Percentiles rank a stretch among this genome's conserved stretches.
These are phyloP conservation scores for Daldinia eschscholtzii DNA, from an alignment of 2,329 filamentous ascomycete species.

Conservation along the genomic window DNA sequence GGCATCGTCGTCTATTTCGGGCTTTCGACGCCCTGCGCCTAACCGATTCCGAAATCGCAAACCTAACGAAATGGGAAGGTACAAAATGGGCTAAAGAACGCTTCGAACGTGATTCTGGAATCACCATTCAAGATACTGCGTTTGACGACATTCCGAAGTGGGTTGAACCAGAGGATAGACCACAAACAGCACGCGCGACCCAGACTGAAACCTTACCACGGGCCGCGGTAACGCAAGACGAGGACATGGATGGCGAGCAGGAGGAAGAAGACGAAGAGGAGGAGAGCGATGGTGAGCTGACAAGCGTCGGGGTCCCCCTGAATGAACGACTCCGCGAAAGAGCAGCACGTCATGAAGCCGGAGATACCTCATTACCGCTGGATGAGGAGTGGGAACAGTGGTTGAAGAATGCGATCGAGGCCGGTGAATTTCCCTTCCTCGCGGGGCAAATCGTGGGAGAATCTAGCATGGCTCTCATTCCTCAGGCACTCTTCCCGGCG, in stretches of 20 bases:
- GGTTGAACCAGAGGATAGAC: constrained; percentile 62
- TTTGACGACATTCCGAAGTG: constrained; percentile 75
- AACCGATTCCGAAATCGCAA: constrained; percentile 76
- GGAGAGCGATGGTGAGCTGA: constrained; percentile 64
- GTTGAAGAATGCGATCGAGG: constrained; percentile 77
- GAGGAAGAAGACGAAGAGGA: constrained; percentile 56
- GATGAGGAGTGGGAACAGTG: constrained; percentile 82
- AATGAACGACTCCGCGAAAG: constrained; percentile 75
- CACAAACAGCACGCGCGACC: constrained; percentile 38
- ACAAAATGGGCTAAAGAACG: constrained; percentile 86
- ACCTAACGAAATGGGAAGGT: constrained; percentile 84
- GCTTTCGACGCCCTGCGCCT: constrained; percentile 78
- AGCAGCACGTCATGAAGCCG: constrained; percentile 72
- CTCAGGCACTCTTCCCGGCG: constrained; percentile 61
- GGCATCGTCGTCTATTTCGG: constrained; percentile 81
- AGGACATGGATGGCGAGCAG: constrained; percentile 64
- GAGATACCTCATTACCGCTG: constrained; percentile 68
- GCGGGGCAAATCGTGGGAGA: constrained; percentile 58
- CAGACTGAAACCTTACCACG: constrained; percentile 53
- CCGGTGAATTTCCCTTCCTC: constrained; percentile 66
- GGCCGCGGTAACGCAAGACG: constrained; percentile 58
- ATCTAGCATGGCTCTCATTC: constrained; percentile 52
- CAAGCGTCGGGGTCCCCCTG: constrained; percentile 71
- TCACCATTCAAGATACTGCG: constrained; percentile 77
- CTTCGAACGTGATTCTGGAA: constrained; percentile 80